phyloP scores from a whole-genome alignment of 192 early-diverging fungal species.

The Coemansia sp. region DNA sequence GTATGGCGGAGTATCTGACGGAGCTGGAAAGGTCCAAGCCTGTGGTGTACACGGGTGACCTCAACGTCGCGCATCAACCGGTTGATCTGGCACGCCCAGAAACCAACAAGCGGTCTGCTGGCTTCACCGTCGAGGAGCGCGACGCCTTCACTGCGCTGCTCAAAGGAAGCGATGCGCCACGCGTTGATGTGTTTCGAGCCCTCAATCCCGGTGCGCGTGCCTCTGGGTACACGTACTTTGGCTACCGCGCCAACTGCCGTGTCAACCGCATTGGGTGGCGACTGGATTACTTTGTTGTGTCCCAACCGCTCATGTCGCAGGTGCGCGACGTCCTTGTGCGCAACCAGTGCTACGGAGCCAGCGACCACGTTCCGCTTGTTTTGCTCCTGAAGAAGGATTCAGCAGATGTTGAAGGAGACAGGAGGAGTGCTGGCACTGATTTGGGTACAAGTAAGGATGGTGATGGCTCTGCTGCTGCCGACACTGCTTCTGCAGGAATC shows the following conservation, averaged over 20 bases:
- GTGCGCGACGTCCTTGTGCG: slow-evolving; percentile 67
- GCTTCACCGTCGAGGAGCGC: slow-evolving; percentile 84
- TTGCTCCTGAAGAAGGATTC: slow-evolving; percentile 43
- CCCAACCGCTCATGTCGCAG: slow-evolving; percentile 58
- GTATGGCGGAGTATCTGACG: slow-evolving; percentile 68
- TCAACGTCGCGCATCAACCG: slow-evolving; percentile 82
- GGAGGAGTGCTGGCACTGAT: no score
- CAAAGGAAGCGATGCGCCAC: slow-evolving; percentile 45
- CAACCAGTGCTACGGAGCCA: slow-evolving; percentile 80
- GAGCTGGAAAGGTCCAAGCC: slow-evolving; percentile 68
- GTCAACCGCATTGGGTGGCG: slow-evolving; percentile 78
- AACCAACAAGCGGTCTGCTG: slow-evolving; percentile 74
- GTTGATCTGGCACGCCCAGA: slow-evolving; percentile 75
- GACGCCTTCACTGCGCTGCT: slow-evolving; percentile 66
- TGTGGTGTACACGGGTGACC: slow-evolving; percentile 79
- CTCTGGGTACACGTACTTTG: slow-evolving; percentile 73
- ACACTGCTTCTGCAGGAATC: not conserved
- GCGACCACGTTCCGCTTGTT: slow-evolving; percentile 84
- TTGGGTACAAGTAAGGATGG: slow-evolving; percentile 15
- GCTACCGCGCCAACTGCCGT: slow-evolving; percentile 72
- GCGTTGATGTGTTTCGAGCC: slow-evolving; percentile 74
- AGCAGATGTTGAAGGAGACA: no score
- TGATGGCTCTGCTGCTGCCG: not conserved
- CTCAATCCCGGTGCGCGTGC: slow-evolving; percentile 66
- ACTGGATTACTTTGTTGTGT: slow-evolving; percentile 83